These are phyloP conservation scores for Sporothrix euskadiensis DNA, from an alignment of 2,329 filamentous ascomycete species.

Conservation along the genomic window DNA sequence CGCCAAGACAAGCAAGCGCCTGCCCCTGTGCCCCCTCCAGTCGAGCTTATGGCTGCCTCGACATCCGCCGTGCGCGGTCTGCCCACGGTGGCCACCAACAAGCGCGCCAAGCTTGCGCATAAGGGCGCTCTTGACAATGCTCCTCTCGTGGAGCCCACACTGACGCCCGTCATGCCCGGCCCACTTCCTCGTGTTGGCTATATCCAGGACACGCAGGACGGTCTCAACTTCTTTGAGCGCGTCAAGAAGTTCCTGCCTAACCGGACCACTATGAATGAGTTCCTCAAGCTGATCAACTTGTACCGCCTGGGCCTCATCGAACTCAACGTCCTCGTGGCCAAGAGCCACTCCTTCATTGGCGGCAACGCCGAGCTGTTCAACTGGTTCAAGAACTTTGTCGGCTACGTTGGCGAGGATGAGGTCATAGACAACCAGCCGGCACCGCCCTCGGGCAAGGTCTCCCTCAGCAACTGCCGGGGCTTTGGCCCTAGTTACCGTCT, in stretches of 20 bases:
- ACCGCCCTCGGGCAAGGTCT: slow-evolving; percentile 77
- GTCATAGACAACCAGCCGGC: slow-evolving; percentile 76
- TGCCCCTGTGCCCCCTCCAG: slow-evolving; percentile 48
- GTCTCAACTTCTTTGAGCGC: slow-evolving; percentile 90
- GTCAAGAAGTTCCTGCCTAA: slow-evolving; percentile 96
- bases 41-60: slow-evolving; percentile 42
- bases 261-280: slow-evolving; percentile 89
- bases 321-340: slow-evolving; percentile 75
- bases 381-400: slow-evolving; percentile 84
- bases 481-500: slow-evolving; percentile 93
- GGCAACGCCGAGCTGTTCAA: slow-evolving; percentile 84
- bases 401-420: slow-evolving; percentile 73
- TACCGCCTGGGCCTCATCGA: slow-evolving; percentile 93
- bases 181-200: slow-evolving; percentile 76
- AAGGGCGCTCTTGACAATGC: slow-evolving; percentile 61
- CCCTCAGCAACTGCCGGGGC: slow-evolving; percentile 91
- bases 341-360: slow-evolving; percentile 82
- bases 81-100: slow-evolving; percentile 44
- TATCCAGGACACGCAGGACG: slow-evolving; percentile 75
- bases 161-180: slow-evolving; percentile 85
- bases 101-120: slow-evolving; percentile 75
- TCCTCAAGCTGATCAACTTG: slow-evolving; percentile 93
- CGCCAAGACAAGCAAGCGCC: slow-evolving; percentile 59
- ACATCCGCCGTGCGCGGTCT: slow-evolving; percentile 43
- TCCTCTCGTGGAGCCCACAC: slow-evolving; percentile 73